Evolutionary conservation across 1,139 yeast species (phyloP).

Genomic region (Debaryomycetaceae sp.): DNA sequence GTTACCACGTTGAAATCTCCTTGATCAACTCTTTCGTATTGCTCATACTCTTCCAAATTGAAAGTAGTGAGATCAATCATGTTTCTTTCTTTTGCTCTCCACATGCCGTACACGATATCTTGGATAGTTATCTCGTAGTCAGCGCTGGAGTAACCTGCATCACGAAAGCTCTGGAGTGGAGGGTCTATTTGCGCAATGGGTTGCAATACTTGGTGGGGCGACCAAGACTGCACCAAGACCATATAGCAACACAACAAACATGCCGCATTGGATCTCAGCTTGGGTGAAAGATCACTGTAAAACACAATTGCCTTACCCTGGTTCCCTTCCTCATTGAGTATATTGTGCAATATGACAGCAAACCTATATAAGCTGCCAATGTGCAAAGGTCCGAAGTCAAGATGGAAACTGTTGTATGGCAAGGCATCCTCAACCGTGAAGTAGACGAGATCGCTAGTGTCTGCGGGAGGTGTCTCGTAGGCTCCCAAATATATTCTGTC

Average conservation of each 20-base stretch:
- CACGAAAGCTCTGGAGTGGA: constrained; percentile 91
- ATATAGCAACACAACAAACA: constrained; percentile 90
- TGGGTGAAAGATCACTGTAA: constrained; percentile 77
- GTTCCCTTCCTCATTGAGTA: constrained; percentile 78
- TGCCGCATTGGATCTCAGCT: constrained; percentile 89
- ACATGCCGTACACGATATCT: constrained; percentile 91
- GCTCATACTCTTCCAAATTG: constrained; percentile 89
- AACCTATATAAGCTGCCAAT: constrained; percentile 90
- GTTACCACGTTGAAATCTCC: constrained; percentile 93
- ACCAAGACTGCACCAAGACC: constrained; percentile 95
- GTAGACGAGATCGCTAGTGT: constrained; percentile 71
- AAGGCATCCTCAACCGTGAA: constrained; percentile 91
- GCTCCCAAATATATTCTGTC: constrained; percentile 91
- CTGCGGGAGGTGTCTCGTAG: constrained; percentile 73
- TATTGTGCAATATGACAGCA: constrained; percentile 91
- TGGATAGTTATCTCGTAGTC: constrained; percentile 92
- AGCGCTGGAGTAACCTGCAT: constrained; percentile 95
- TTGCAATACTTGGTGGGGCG: constrained; percentile 95
- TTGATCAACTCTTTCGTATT: constrained; percentile 91
- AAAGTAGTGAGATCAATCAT: constrained; percentile 85
- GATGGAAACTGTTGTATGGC: constrained; percentile 88
- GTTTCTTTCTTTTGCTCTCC: constrained; percentile 97
- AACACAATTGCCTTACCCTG: constrained; percentile 88
- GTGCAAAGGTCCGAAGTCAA: constrained; percentile 95
- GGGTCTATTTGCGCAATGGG: constrained; percentile 92